These are phyloP conservation scores for Trichosporon sp. DNA, from an alignment of 1,284 basidiomycete genomes.

Conservation along the genomic window DNA sequence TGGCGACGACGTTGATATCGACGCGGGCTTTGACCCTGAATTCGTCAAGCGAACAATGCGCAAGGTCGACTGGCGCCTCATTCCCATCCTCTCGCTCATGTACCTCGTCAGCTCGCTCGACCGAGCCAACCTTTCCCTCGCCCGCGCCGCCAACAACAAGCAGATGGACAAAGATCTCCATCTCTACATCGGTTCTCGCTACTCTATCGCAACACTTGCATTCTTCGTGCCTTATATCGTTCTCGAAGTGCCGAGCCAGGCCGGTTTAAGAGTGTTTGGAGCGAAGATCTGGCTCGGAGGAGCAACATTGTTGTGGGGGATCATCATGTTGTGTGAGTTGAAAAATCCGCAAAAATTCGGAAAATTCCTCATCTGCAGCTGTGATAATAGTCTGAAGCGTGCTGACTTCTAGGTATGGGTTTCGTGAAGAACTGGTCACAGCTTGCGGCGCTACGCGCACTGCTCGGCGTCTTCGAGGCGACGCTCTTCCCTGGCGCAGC, in stretches of 20 bases:
- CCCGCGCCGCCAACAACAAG: slow-evolving; percentile 23
- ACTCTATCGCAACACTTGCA: background rate
- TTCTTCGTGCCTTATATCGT: slow-evolving; percentile 33
- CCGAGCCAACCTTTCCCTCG: slow-evolving; percentile 34
- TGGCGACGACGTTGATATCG: slow-evolving; percentile 14
- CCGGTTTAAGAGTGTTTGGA: slow-evolving; percentile 23
- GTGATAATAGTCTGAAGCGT: slow-evolving; percentile 4
- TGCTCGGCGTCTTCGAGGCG: slow-evolving; percentile 44
- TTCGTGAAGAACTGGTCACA: slow-evolving; percentile 32
- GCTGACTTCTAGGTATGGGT: slow-evolving; percentile 41
- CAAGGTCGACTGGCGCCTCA: slow-evolving; percentile 16
- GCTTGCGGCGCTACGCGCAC: slow-evolving; percentile 21
- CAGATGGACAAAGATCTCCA: slow-evolving; percentile 25
- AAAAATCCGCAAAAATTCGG: no score
- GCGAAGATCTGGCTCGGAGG: slow-evolving; percentile 10
- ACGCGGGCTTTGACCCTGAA: slow-evolving; percentile 7
- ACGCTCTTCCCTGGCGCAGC: slow-evolving; percentile 44
- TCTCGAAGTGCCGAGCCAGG: slow-evolving; percentile 32
- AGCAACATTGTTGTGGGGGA: slow-evolving; percentile 38
- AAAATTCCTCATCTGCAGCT: no score
- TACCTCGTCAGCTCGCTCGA: background rate
- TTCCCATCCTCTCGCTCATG: slow-evolving; percentile 5
- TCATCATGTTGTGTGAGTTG: slow-evolving; percentile 44
- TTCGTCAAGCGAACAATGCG: slow-evolving; percentile 8
- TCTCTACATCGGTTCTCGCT: background rate